These are phyloP conservation scores for Solanum boliviense DNA, from an alignment of 257 asterid species.

Conservation along the genomic window DNA sequence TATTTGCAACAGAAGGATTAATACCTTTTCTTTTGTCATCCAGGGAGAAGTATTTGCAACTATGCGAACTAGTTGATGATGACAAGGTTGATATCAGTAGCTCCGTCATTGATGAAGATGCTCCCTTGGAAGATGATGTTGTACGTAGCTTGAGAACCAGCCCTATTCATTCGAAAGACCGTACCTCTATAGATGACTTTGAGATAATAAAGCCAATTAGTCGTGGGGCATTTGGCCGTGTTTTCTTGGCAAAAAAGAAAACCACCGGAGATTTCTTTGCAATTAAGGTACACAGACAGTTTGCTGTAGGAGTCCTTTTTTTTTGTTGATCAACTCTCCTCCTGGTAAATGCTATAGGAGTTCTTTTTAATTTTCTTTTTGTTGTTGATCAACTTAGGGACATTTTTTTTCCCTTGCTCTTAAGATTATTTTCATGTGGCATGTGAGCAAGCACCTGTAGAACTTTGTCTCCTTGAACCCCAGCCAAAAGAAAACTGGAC, in stretches of 20 bases:
- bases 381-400: neutral
- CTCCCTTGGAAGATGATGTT: constrained; percentile 95
- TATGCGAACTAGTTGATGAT: constrained; percentile 90
- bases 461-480: neutral
- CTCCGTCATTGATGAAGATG: constrained; percentile 94
- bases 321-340: neutral
- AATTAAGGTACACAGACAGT: constrained; percentile 53
- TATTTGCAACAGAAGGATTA: neutral
- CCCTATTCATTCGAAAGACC: constrained; percentile 85
- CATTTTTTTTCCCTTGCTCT: neutral
- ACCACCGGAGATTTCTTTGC: constrained; percentile 96
- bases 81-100: constrained; percentile 85
- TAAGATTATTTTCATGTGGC: neutral
- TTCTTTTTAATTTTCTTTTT: neutral
- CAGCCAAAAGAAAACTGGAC: neutral
- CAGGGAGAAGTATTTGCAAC: constrained; percentile 96
- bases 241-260: constrained; percentile 91
- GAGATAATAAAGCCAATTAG: constrained; percentile 98
- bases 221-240: constrained; percentile 99
- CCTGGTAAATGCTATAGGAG: neutral
- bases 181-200: constrained; percentile 95
- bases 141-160: constrained; percentile 93
- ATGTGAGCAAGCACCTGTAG: neutral
- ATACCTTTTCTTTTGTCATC: neutral
- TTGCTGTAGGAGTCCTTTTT: neutral